Percentiles rank a stretch among this genome's conserved stretches.
Conservation (phyloP, 352 stramenopile genomes). For the Phytophthora sp. region DNA sequence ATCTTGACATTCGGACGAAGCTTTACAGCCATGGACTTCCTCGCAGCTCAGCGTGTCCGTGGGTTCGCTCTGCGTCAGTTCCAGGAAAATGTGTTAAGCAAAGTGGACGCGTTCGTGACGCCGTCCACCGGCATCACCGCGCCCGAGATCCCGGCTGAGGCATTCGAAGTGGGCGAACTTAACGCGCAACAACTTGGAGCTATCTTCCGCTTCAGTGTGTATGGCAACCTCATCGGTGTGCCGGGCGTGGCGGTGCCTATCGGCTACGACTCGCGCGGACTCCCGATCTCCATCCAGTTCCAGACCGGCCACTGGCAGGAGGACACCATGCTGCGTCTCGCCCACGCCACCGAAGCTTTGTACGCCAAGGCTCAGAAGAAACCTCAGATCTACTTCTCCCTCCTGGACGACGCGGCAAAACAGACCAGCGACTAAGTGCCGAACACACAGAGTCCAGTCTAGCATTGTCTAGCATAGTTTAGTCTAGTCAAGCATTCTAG, state of each 20-base stretch:
- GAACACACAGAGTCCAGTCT: too few relatives aligned
- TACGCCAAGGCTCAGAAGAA: slow-evolving; percentile 48
- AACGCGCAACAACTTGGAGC: slow-evolving; percentile 59
- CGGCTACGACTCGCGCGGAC: slow-evolving; percentile 58
- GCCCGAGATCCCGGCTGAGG: slow-evolving; percentile 65
- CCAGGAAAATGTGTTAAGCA: slow-evolving; percentile 73
- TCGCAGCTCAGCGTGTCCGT: slow-evolving; percentile 86
- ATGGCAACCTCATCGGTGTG: slow-evolving; percentile 90
- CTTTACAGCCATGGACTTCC: slow-evolving; percentile 77
- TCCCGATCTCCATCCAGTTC: slow-evolving; percentile 85
- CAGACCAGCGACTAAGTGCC: slow-evolving; percentile 18
- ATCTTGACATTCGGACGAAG: slow-evolving; percentile 71
- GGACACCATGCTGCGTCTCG: slow-evolving; percentile 71
- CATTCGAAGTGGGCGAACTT: slow-evolving; percentile 52
- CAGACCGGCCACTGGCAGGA: slow-evolving; percentile 82
- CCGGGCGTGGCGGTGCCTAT: slow-evolving; percentile 79
- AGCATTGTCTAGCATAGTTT: not conserved
- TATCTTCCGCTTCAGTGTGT: slow-evolving; percentile 86
- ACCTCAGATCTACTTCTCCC: slow-evolving; percentile 72
- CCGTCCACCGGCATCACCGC: slow-evolving; percentile 82
- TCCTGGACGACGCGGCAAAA: slow-evolving; percentile 54
- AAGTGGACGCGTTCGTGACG: slow-evolving; percentile 90
- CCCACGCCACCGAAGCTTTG: slow-evolving; percentile 52
- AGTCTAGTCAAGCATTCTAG: not conserved
- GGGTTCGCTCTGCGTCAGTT: slow-evolving; percentile 83